Conservation (phyloP, 2,329 filamentous ascomycete species). For the Epicoccum nigrum region DNA sequence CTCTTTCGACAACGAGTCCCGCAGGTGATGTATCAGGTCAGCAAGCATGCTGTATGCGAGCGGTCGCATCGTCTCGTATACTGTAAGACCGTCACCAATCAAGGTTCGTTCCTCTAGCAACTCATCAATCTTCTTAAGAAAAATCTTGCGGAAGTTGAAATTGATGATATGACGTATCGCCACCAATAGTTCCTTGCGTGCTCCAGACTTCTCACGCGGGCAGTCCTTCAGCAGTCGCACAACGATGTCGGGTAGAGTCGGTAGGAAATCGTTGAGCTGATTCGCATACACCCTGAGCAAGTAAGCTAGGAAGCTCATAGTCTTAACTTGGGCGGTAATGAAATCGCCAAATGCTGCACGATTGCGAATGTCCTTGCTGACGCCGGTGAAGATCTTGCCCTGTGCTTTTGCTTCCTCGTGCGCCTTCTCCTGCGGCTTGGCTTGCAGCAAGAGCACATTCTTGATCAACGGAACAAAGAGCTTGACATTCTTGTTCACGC, state of each 20-base stretch:
- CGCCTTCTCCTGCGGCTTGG: conserved; percentile 89
- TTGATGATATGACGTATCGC: conserved; percentile 99
- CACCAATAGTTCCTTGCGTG: conserved; percentile 92
- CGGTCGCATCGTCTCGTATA: conserved; percentile 94
- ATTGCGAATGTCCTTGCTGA: conserved; percentile 93
- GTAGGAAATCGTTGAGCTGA: conserved; percentile 86
- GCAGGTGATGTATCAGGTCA: conserved; percentile 95
- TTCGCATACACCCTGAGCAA: conserved; percentile 85
- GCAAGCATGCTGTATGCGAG: conserved; percentile 98
- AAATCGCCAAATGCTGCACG: conserved; percentile 94
- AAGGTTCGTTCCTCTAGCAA: conserved; percentile 91
- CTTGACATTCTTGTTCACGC: conserved; percentile 84
- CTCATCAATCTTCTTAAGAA: conserved; percentile 92
- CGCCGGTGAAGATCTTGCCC: conserved; percentile 85
- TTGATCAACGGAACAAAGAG: conserved; percentile 94
- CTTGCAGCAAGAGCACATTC: conserved; percentile 83
- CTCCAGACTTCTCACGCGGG: conserved; percentile 89
- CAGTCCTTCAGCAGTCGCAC: conserved; percentile 92
- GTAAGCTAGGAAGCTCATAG: conserved; percentile 98
- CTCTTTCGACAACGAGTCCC: conserved; percentile 83
- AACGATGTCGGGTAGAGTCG: conserved; percentile 83
- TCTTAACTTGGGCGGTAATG: conserved; percentile 97
- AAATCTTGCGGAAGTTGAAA: conserved; percentile 96
- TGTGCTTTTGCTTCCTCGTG: conserved; percentile 82
- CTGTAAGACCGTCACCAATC: conserved; percentile 93